Base-by-base conservation (phyloP, 1,284 basidiomycete genomes). In the Pseudozyma sp. region DNA sequence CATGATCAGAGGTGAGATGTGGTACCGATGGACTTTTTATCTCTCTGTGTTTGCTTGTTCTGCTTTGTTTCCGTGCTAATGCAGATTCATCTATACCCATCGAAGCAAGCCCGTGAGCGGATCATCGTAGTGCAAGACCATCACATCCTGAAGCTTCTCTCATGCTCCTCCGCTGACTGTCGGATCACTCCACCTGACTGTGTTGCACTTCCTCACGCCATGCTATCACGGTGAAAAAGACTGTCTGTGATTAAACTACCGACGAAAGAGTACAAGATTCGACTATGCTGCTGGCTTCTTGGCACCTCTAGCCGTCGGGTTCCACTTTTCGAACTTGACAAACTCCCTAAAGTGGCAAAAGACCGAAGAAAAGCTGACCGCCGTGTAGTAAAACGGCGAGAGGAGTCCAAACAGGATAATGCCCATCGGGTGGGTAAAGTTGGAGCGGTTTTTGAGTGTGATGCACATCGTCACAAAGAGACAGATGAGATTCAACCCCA, bases 321-420 rank as follows among this genome's bases (percentile, higher is more conserved):
- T 75, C 73, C 73, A 75, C 52, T 80, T 80, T 44, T 71, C 68
- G 59, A 71, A 81, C 63, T 77, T 73, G 68, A 75, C 54, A 14
- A 81, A 67, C 56, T 81, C 73, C 7, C 79, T 29, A 45, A 80
- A 80, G 67, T 81, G 79, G 70, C 72, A 75, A 49, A 77, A 80
- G 59, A 81, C 79, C 31, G 66, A 49, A 56, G 65, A 69, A 51
- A 75, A 59, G 61, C 71, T 77, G 39, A 77, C 68, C 34, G 61
- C 64, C 51, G 59, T 74, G 64, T 69, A 80, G 66, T 78, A 81
- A 46, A 76, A 65, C 1, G 75, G 72, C 0, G 75, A 56, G 7
- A 75, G 33, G 9, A 75, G 30, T 10, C 70, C 75, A 43, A 81
- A 81, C 1, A 56, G 50, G 29, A 78, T 56, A 61, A 81, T 74